Evolutionary conservation across 139 green algal genomes (phyloP).

Genomic region (Tetradesmus obliquus): DNA sequence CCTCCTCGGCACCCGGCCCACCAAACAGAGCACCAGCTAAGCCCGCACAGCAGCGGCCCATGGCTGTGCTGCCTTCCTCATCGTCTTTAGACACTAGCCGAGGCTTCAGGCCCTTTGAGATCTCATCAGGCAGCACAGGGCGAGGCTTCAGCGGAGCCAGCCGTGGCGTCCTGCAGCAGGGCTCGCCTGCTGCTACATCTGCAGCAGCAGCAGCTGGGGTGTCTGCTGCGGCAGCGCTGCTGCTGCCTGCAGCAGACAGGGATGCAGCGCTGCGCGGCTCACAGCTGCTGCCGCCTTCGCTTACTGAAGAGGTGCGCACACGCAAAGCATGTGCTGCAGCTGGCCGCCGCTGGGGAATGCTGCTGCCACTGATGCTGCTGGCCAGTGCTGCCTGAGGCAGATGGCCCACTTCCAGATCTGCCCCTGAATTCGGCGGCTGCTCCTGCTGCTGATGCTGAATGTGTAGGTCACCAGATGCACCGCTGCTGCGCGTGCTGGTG

Average conservation of each 20-base stretch:
- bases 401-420: neutral
- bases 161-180: neutral
- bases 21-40: neutral
- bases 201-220: neutral
- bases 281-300: neutral
- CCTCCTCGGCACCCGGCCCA: neutral
- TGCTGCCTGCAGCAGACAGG: neutral
- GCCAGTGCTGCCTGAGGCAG: neutral
- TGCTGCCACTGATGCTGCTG: neutral
- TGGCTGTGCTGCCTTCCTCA: neutral
- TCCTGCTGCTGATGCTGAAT: neutral
- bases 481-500: neutral
- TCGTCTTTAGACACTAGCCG: constrained; percentile 22
- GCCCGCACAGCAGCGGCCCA: constrained; percentile 11
- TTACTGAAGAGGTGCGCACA: neutral
- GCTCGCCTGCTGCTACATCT: neutral
- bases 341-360: neutral
- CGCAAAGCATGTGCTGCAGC: neutral
- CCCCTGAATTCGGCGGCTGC: neutral
- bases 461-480: neutral
- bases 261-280: neutral
- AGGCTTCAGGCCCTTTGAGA: neutral
- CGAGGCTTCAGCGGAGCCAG: constrained; percentile 1
- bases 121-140: neutral
- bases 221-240: neutral